Percentiles rank a stretch among this genome's conserved stretches.
Evolutionary conservation across 768 basidiomycete species (phyloP).

Genomic region (Crepidotus variabilis): DNA sequence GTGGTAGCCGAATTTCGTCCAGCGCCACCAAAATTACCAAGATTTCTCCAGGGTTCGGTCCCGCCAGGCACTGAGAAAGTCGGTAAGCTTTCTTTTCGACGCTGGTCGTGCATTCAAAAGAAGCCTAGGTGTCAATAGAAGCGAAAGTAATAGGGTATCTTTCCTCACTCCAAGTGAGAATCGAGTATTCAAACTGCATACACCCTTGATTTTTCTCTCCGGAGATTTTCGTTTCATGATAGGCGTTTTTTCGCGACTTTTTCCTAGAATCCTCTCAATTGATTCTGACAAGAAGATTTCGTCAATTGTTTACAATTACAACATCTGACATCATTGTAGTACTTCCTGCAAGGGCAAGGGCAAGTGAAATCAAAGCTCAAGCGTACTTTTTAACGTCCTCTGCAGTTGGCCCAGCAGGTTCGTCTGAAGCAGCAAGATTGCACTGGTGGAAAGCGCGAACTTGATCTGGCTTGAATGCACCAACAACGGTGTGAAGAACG

Average conservation of each 20-base stretch:
- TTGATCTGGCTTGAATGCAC: slow-evolving; percentile 64
- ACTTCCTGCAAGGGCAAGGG: no score
- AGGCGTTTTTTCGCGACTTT: no score
- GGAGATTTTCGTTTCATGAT: no score
- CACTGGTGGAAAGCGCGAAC: slow-evolving; percentile 82
- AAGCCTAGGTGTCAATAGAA: no score
- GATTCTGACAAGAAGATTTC: not conserved
- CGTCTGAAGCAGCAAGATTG: slow-evolving; percentile 79
- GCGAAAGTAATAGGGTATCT: no score
- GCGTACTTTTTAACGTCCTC: slow-evolving; percentile 67
- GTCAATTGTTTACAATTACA: not conserved
- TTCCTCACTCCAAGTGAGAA: no score
- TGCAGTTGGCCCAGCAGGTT: slow-evolving; percentile 62
- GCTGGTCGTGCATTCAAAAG: no score
- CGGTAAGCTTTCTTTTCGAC: no score
- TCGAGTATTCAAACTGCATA: no score
- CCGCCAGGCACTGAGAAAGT: not conserved
- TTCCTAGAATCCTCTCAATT: not conserved
- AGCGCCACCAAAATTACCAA: not conserved
- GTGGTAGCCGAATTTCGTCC: not conserved
- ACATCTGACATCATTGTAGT: not conserved
- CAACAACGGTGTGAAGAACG: slow-evolving; percentile 77
- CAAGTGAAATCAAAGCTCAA: slow-evolving; percentile 14
- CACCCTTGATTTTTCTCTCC: no score
- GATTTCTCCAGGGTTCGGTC: not conserved